Conservation (phyloP, 2,329 filamentous ascomycete species). For the Leptographium galeiforme region DNA sequence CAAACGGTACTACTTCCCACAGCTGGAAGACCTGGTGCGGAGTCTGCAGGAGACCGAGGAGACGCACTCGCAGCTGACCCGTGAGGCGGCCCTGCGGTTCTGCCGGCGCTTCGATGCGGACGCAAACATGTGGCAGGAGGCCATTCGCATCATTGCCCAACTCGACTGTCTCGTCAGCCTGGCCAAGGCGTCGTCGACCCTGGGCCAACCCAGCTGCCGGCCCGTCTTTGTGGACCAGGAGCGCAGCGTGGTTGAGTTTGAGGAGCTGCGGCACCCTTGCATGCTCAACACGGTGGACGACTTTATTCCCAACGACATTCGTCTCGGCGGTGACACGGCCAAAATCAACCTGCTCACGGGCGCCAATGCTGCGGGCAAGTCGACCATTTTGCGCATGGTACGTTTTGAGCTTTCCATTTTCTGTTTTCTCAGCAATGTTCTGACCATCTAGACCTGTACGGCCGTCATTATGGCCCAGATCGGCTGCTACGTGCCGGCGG, state of each 20-base stretch:
- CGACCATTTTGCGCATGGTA: conserved; percentile 88
- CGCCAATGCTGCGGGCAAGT: conserved; percentile 95
- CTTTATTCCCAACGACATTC: conserved; percentile 93
- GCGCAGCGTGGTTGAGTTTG: conserved; percentile 78
- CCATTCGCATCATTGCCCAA: conserved; percentile 81
- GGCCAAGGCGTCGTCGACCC: conserved; percentile 69
- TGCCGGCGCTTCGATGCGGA: conserved; percentile 79
- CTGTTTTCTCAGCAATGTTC: too few relatives aligned
- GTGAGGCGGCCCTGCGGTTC: conserved; percentile 72
- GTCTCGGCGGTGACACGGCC: conserved; percentile 63
- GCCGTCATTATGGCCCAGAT: conserved; percentile 97
- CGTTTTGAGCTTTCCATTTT: conserved; percentile 15
- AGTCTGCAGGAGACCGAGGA: conserved; percentile 89
- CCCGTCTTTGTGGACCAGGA: conserved; percentile 78
- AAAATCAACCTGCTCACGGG: conserved; percentile 90
- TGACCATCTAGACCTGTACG: conserved; percentile 57
- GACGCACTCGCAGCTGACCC: conserved; percentile 79
- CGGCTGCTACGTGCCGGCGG: conserved; percentile 80
- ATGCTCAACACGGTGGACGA: conserved; percentile 80
- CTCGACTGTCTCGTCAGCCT: conserved; percentile 91
- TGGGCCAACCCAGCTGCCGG: conserved; percentile 79
- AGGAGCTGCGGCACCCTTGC: conserved; percentile 87
- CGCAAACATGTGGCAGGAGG: conserved; percentile 72
- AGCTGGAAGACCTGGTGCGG: conserved; percentile 70
- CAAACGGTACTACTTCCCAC: conserved; percentile 86